phyloP scores from a whole-genome alignment of 2,329 filamentous ascomycete species.

The Ophiocordyceps robertsii region DNA sequence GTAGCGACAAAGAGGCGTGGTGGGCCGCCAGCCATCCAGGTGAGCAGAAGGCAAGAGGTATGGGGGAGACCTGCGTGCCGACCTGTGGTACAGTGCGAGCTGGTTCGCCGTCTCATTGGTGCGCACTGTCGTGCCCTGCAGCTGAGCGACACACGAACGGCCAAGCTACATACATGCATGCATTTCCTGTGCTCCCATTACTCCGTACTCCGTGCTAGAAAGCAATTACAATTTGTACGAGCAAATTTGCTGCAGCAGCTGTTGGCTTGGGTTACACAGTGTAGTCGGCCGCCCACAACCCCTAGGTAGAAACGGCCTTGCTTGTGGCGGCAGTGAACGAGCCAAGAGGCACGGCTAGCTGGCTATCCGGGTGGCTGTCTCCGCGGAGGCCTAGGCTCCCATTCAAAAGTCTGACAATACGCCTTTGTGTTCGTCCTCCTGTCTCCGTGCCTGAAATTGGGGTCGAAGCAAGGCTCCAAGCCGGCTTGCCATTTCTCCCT shows the following conservation, averaged over 20 bases:
- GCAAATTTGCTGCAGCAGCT: neutral
- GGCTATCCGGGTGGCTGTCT: no score
- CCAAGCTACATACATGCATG: neutral
- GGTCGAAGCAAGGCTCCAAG: no score
- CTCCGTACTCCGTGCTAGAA: neutral
- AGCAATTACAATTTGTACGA: neutral
- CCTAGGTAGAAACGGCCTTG: no score
- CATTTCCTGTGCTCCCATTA: neutral
- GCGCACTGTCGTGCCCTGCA: neutral
- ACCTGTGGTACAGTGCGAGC: constrained; percentile 2
- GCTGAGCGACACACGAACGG: neutral
- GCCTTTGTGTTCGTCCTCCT: no score
- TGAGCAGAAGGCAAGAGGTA: constrained; percentile 3
- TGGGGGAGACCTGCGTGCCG: neutral
- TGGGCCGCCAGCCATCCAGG: constrained; percentile 6
- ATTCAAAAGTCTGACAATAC: no score
- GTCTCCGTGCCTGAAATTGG: no score
- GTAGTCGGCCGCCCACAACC: neutral
- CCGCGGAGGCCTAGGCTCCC: no score
- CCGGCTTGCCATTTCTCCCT: no score
- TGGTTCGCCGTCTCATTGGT: neutral
- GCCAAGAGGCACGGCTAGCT: no score
- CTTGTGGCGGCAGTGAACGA: no score
- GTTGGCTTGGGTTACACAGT: neutral
- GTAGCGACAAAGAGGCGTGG: constrained; percentile 14